Evolutionary conservation across 2,329 filamentous ascomycete genomes (phyloP).

Genomic region (Colletotrichum chlorophyti): DNA sequence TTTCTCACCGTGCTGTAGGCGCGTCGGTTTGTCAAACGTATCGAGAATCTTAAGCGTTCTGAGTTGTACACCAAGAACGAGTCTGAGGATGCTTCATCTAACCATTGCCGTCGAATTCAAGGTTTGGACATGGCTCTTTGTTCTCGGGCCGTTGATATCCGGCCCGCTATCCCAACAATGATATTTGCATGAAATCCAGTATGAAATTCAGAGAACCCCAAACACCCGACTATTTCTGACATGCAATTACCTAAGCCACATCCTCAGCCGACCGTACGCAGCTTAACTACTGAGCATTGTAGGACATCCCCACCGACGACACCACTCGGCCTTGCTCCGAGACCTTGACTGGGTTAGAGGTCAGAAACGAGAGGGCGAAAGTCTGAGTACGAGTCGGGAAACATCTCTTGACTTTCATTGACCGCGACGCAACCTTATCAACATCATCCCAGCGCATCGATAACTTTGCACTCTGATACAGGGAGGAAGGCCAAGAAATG

Average conservation of each 20-base stretch:
- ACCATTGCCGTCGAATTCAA: neutral
- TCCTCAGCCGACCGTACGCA: constrained; percentile 23
- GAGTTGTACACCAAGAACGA: neutral
- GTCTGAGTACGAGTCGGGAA: too few species aligned
- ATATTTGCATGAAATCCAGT: neutral
- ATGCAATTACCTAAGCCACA: constrained; percentile 23
- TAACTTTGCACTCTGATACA: neutral
- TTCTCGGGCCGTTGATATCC: neutral
- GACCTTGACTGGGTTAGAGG: too few species aligned
- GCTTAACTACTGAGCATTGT: too few species aligned
- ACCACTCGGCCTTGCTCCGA: neutral
- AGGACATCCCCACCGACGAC: neutral
- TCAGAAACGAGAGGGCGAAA: too few species aligned
- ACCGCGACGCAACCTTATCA: too few species aligned
- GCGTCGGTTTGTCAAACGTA: too few species aligned
- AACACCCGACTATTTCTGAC: constrained; percentile 9
- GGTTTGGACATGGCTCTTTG: neutral
- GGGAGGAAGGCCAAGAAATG: constrained; percentile 1
- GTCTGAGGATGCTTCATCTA: neutral
- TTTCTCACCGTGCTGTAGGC: too few species aligned
- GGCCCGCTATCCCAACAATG: constrained; percentile 1
- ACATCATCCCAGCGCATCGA: neutral
- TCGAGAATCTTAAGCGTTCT: too few species aligned
- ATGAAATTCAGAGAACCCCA: neutral
- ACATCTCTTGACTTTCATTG: too few species aligned